phyloP scores from a whole-genome alignment of 768 basidiomycete genomes.

The Mycena epipterygia region DNA sequence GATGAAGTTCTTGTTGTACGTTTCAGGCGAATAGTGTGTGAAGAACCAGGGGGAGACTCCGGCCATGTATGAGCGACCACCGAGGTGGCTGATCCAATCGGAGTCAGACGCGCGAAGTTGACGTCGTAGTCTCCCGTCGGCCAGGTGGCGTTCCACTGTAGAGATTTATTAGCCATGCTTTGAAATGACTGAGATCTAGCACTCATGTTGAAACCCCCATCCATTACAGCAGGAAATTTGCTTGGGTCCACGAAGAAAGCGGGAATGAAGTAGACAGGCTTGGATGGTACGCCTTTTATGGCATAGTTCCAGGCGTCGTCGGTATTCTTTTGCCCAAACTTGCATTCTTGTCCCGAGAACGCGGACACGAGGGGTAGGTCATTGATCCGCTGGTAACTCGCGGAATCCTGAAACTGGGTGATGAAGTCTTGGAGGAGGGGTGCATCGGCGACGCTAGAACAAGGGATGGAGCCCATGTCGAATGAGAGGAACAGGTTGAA shows the following conservation, averaged over 20 bases:
- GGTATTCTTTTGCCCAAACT: constrained; percentile 58
- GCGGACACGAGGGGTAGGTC: constrained; percentile 62
- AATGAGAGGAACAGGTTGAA: constrained; percentile 66
- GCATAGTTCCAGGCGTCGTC: constrained; percentile 61
- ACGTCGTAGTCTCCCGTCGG: constrained; percentile 56
- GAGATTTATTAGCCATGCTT: neutral
- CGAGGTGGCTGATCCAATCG: constrained; percentile 49
- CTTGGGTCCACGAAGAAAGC: constrained; percentile 71
- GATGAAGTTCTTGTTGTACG: constrained; percentile 78
- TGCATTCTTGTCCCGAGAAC: constrained; percentile 67
- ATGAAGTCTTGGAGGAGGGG: constrained; percentile 53
- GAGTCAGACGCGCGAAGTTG: constrained; percentile 53
- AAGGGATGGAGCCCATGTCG: constrained; percentile 63
- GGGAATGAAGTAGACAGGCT: constrained; percentile 69
- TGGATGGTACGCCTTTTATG: constrained; percentile 38
- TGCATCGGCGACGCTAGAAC: constrained; percentile 51
- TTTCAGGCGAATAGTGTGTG: constrained; percentile 72
- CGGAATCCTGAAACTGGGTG: constrained; percentile 52
- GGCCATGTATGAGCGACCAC: constrained; percentile 55
- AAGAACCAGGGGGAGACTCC: constrained; percentile 82
- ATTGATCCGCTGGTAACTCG: constrained; percentile 57
- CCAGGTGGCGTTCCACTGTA: constrained; percentile 73
- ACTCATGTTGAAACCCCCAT: constrained; percentile 70
- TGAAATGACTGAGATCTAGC: neutral
- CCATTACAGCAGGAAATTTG: constrained; percentile 62